These are phyloP conservation scores for sunflower (Helianthus annuus) DNA, from an alignment of 129 eudicot species.

Conservation along the genomic window DNA sequence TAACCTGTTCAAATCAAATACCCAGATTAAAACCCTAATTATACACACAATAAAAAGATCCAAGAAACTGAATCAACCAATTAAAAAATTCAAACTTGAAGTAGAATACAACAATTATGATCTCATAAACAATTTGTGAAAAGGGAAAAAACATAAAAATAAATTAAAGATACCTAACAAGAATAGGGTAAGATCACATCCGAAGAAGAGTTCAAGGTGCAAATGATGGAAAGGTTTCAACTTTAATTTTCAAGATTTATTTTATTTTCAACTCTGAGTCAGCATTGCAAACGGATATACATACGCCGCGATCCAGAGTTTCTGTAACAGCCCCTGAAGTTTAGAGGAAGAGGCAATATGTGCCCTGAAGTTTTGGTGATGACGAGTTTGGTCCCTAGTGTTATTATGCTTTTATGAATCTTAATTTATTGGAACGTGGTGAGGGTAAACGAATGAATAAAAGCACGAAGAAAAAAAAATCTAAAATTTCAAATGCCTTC, in stretches of 20 bases:
- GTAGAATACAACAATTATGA: constrained; percentile 4
- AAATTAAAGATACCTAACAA: constrained; percentile 17
- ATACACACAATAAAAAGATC: constrained; percentile 15
- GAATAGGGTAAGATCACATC: constrained; percentile 36
- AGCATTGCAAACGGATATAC: constrained; percentile 44
- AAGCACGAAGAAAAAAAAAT: too few relatives aligned
- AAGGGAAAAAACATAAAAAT: neutral
- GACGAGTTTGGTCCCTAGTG: neutral
- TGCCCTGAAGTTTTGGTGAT: constrained; percentile 1
- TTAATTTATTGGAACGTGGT: too few relatives aligned
- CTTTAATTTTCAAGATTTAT: constrained; percentile 27
- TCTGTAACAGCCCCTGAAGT: constrained; percentile 9
- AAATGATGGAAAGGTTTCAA: neutral
- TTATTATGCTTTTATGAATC: neutral
- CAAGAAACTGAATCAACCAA: constrained; percentile 6
- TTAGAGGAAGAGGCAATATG: neutral
- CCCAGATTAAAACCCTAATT: constrained; percentile 10
- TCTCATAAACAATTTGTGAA: constrained; percentile 4
- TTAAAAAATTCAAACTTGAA: constrained; percentile 5
- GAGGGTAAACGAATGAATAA: too few relatives aligned
- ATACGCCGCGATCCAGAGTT: constrained; percentile 22
- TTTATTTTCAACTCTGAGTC: constrained; percentile 35
- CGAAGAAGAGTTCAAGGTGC: constrained; percentile 16
- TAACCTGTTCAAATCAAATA: neutral
- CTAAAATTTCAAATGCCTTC: too few relatives aligned